Base-by-base conservation (phyloP, 345 rosid species). In the Tarenaya hassleriana region DNA sequence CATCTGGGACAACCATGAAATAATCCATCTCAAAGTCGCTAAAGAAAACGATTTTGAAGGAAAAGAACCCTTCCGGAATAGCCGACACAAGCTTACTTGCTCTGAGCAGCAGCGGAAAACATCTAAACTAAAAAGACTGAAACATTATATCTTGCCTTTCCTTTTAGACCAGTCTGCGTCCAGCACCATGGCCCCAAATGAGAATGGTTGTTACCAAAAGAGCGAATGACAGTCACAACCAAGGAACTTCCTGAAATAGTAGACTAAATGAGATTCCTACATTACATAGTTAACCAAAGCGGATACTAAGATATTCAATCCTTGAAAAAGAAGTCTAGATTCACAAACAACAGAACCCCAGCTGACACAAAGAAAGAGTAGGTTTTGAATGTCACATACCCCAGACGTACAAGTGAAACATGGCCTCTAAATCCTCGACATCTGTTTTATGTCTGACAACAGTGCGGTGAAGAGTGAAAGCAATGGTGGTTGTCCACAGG, bases 371-470 rank as follows among this genome's bases (percentile, higher is more conserved):
- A n/a, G 9, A 14, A 11, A 16, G n/a, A 49, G 47, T 12, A 24
- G 16, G 5, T 1, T 27, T 35, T 12, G n/a, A n/a, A 24, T 24
- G 29, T 24, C 0, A 5, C 82, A 45, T 83, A 90, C 96, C 98
- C 98, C 98, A 91, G 46, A 91, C 98, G 69, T 86, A 86, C 62
- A 91, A 64, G 73, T 91, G 98, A 75, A 91, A 91, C 73, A 91
- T 69, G 27, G 85, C 91, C 73, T 91, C 96, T 54, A 91, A 71
- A 76, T 91, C 98, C 80, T 91, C 96, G 10, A 91, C 91, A 69
- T 86, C 98, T 1, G 94, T 75, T 69, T 86, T 87, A 77, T 91
- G 98, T 63, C 68, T 69, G 31, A 87, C 96, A 33, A 91, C 96
- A 55, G 96, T 87, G 1, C 96, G 92, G 47, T 91, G 96, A 62